Evolutionary conservation across 2,329 filamentous ascomycete species (phyloP).

Genomic region (Fusarium sp.): DNA sequence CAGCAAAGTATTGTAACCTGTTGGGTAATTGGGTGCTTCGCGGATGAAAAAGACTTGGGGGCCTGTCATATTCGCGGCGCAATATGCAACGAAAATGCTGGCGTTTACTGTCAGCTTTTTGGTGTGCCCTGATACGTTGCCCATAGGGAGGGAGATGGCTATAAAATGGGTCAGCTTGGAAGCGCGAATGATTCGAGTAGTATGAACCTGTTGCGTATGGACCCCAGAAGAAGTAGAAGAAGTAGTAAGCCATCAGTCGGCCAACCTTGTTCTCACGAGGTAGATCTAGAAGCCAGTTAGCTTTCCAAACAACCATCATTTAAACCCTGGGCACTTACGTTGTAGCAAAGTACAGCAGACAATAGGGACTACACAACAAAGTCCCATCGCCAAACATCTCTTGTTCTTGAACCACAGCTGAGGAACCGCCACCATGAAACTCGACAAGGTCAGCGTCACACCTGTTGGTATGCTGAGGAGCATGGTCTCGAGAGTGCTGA

Average conservation of each 20-base stretch:
- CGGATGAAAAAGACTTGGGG: constrained; percentile 53
- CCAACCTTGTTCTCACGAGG: constrained; percentile 57
- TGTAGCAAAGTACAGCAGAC: constrained; percentile 5
- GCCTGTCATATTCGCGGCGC: constrained; percentile 57
- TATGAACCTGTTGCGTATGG: constrained; percentile 36
- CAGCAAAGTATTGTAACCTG: constrained; percentile 1
- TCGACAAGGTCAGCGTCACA: not conserved
- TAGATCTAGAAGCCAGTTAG: constrained; percentile 21
- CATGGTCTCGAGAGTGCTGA: constrained; percentile 15
- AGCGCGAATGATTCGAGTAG: not conserved
- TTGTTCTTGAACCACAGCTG: constrained; percentile 22
- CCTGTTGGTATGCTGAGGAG: constrained; percentile 29
- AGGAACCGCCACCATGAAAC: constrained; percentile 17
- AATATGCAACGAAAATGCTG: constrained; percentile 59
- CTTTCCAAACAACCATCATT: not conserved
- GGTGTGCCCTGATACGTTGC: constrained; percentile 41
- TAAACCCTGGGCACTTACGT: not conserved
- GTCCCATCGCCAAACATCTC: constrained; percentile 13
- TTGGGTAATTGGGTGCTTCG: constrained; percentile 59
- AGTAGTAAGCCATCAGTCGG: constrained; percentile 21
- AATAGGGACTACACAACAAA: constrained; percentile 28
- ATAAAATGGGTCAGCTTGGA: not conserved
- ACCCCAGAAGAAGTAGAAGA: constrained; percentile 46
- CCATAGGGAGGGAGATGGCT: constrained; percentile 38
- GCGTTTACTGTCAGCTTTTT: constrained; percentile 55